These are phyloP conservation scores for Solanum chiquidenum DNA, from an alignment of 257 asterid genomes.

Conservation along the genomic window DNA sequence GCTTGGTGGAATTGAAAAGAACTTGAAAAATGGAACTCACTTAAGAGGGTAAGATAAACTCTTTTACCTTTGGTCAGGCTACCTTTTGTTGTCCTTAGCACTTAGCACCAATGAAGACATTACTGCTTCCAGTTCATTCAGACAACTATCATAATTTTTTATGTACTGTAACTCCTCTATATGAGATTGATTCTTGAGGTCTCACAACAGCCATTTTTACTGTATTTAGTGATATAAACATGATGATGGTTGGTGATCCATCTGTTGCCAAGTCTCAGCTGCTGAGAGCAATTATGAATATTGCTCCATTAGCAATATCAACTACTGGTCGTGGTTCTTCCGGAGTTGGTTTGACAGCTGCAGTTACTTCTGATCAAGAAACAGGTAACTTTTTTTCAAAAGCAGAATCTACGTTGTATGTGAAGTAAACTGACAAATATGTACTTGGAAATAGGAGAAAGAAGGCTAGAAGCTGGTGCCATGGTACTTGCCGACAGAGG, in stretches of 20 bases:
- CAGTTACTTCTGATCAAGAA: constrained; percentile 97
- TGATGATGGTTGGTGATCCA: constrained; percentile 99
- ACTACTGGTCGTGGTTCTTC: constrained; percentile 98
- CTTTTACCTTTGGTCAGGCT: not conserved
- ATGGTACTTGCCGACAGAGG: constrained; percentile 99
- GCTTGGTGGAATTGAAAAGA: constrained; percentile 97
- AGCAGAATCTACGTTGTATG: not conserved
- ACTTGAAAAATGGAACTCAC: constrained; percentile 94
- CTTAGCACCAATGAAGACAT: not conserved
- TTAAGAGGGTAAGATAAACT: constrained; percentile 67
- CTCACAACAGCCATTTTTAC: constrained; percentile 2
- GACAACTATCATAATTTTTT: not conserved
- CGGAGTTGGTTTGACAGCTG: constrained; percentile 99
- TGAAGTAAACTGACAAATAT: not conserved
- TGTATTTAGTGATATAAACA: constrained; percentile 72
- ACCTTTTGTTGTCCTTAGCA: not conserved
- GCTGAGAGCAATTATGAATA: constrained; percentile 88
- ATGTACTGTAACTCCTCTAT: not conserved
- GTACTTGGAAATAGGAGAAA: constrained; percentile 43
- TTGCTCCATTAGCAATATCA: constrained; percentile 95
- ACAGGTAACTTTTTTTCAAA: constrained; percentile 45
- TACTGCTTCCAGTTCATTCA: not conserved
- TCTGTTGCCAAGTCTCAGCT: constrained; percentile 98
- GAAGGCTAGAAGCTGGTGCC: constrained; percentile 96
- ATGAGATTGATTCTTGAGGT: not conserved